phyloP scores from a whole-genome alignment of 179 eudicot species.

The Amaranthus tricolor region DNA sequence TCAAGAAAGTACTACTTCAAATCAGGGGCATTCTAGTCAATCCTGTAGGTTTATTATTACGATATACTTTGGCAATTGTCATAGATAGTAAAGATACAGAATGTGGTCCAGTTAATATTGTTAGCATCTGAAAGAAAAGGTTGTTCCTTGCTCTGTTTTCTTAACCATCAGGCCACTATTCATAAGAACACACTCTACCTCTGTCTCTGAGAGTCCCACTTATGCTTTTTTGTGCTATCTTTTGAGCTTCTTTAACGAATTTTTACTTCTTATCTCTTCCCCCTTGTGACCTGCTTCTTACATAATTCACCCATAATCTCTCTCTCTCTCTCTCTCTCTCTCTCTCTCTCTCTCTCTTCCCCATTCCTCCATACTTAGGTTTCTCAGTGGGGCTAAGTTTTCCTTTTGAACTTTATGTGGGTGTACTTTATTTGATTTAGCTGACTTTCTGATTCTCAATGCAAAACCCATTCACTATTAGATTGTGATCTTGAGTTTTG shows the following conservation, averaged over 20 bases:
- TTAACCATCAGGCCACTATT: constrained; percentile 33
- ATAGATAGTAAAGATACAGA: constrained; percentile 19
- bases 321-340: neutral
- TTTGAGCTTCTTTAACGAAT: constrained; percentile 29
- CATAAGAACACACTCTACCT: constrained; percentile 23
- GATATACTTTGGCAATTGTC: constrained; percentile 9
- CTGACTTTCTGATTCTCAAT: constrained; percentile 31
- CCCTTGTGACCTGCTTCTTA: constrained; percentile 34
- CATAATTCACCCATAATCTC: constrained; percentile 23
- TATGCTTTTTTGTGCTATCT: constrained; percentile 29
- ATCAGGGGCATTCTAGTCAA: constrained; percentile 36
- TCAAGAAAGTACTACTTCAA: constrained; percentile 7
- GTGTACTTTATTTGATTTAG: constrained; percentile 21
- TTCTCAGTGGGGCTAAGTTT: constrained; percentile 33
- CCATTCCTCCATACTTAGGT: neutral
- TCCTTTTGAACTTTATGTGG: constrained; percentile 20
- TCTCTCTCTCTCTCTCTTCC: constrained; percentile 6
- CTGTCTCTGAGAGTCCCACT: constrained; percentile 28
- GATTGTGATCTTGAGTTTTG: constrained; percentile 29
- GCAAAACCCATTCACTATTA: constrained; percentile 39
- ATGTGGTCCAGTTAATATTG: constrained; percentile 34
- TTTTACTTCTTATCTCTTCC: constrained; percentile 32
- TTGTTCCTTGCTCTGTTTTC: constrained; percentile 44
- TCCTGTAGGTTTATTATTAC: constrained; percentile 26
- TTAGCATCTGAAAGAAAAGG: constrained; percentile 36